These are phyloP conservation scores for Tricholoma sp. DNA, from an alignment of 768 basidiomycete genomes.

Conservation along the genomic window DNA sequence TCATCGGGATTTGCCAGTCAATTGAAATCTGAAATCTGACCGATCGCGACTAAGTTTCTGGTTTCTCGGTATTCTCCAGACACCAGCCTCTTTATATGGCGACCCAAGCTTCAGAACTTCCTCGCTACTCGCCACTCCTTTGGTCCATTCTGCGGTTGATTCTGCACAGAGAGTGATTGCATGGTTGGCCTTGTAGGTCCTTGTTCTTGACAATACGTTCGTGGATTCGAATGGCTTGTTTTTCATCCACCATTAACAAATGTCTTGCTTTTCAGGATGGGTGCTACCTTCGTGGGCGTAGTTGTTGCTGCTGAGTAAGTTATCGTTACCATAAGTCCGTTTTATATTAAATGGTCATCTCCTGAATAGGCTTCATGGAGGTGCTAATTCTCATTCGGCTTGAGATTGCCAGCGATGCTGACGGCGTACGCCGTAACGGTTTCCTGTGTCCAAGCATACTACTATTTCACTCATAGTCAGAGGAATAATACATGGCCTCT, in stretches of 20 bases:
- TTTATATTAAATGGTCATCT: too few relatives aligned
- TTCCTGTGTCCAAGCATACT: slow-evolving; percentile 46
- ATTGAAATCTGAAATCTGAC: too few relatives aligned
- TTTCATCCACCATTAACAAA: neutral
- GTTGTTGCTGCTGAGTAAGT: slow-evolving; percentile 44
- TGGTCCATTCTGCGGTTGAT: too few relatives aligned
- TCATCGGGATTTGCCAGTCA: too few relatives aligned
- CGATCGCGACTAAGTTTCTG: too few relatives aligned
- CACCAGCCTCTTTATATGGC: too few relatives aligned
- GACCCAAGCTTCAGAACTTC: too few relatives aligned
- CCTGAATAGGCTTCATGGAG: slow-evolving; percentile 44
- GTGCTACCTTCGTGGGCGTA: slow-evolving; percentile 47
- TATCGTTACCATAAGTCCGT: neutral
- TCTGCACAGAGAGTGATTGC: too few relatives aligned
- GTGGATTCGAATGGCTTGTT: slow-evolving; percentile 2
- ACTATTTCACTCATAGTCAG: too few relatives aligned
- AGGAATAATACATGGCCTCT: slow-evolving; percentile 45
- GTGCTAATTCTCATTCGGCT: too few relatives aligned
- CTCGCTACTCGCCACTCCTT: too few relatives aligned
- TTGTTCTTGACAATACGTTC: slow-evolving; percentile 17
- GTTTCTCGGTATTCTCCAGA: too few relatives aligned
- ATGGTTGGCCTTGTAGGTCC: slow-evolving; percentile 14
- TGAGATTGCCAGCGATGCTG: slow-evolving; percentile 6
- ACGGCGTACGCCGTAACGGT: slow-evolving; percentile 26
- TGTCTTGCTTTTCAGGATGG: slow-evolving; percentile 31